Base-by-base conservation (phyloP, 331 rosid genomes). In the Phaseolus coccineus region DNA sequence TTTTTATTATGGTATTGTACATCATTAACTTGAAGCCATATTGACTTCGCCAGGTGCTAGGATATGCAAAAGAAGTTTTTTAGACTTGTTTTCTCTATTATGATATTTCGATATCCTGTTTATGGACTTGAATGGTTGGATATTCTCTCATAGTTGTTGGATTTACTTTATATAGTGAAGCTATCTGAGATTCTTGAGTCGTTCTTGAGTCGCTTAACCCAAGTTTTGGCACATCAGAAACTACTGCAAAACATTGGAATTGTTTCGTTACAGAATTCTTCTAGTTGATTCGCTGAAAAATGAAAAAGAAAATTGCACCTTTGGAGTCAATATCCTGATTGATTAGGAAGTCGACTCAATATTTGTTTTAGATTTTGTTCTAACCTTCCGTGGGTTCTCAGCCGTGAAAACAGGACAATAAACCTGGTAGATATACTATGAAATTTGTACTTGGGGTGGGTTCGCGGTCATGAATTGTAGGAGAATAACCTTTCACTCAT, bases 41-140 rank as follows among this genome's bases (percentile, higher is more conserved):
- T 50, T 77, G 84, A 69, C 64, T 67, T 73, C 77, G 67, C 15
- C 89, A 94, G 94, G 96, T 94, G 40, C 88, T 94, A n/a, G 97
- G 97, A 83, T 91, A 94, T 81, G 98, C 97, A 56, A 91, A 91
- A 84, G 98, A 97, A 31, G 98, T 96, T 55, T 92, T 90, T 57
- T 93, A 96, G 16, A 30, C 94, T 91, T 71, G 96, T 94, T 62
- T 87, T 94, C 71, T 94, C 94, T 11, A 89, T 94, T 78, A 85
- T 94, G 80, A 91, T 94, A 39, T 94, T 91, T 56, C 77, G 88
- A 77, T 90, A 94, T 76, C 96, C 98, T 15, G 93, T 56, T 19
- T 89, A 93, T 87, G 84, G 31, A 88, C 92, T 14, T 94, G 97
- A 74, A 91, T 90, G 98, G 33, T 87, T 58, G 97, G 98, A 69